A percentile compares a stretch with the other conserved stretches of the same genome.
These are phyloP conservation scores for Tanacetum coccineum DNA, from an alignment of 129 eudicot species.

Conservation along the genomic window DNA sequence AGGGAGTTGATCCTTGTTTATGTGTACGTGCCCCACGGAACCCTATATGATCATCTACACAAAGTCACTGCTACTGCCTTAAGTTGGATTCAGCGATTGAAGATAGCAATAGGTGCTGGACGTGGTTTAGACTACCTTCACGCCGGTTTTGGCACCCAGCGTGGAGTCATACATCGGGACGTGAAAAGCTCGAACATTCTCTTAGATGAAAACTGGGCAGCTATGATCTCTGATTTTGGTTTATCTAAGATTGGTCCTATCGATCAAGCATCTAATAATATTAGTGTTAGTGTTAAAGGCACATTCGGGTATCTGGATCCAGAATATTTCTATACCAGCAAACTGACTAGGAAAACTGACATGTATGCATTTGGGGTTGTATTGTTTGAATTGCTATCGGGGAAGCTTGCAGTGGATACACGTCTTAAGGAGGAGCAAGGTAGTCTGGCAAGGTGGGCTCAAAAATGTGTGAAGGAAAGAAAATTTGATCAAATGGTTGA, in stretches of 20 bases:
- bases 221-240: conserved; percentile 25
- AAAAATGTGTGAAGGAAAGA: conserved; percentile 17
- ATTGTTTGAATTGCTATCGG: conserved; percentile 24
- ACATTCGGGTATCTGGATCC: conserved; percentile 38
- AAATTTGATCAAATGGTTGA: conserved; percentile 26
- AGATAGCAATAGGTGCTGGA: too few species aligned
- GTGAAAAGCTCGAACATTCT: conserved; percentile 30
- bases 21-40: conserved; percentile 7
- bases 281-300: conserved; percentile 16
- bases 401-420: conserved; percentile 22
- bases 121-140: conserved; percentile 27
- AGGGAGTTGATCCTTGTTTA: conserved; percentile 22
- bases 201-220: conserved; percentile 17
- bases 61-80: neutral
- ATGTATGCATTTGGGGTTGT: conserved; percentile 31
- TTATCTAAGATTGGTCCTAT: conserved; percentile 23
- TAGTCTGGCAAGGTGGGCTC: conserved; percentile 30
- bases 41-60: conserved; percentile 7
- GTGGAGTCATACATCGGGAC: conserved; percentile 24
- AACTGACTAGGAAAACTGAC: conserved; percentile 25
- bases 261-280: too few species aligned
- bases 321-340: conserved; percentile 20
- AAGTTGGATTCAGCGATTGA: too few species aligned
- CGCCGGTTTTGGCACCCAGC: conserved; percentile 5
- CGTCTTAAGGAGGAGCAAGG: conserved; percentile 2